Conservation (phyloP, 2,329 filamentous ascomycete genomes). For the Blastomyces parvus region DNA sequence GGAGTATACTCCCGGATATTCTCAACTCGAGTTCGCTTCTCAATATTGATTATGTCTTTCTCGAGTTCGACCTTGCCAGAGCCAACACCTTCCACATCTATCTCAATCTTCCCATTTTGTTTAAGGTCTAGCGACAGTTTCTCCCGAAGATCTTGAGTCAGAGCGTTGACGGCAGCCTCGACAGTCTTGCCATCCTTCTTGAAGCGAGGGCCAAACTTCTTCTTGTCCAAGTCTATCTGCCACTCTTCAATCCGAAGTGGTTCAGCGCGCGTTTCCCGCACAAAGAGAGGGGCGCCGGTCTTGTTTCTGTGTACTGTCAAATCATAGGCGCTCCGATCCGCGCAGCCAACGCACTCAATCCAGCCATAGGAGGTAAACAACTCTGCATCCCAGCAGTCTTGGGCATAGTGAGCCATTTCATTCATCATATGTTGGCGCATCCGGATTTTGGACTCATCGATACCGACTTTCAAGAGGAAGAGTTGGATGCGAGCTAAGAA, state of each 20-base stretch:
- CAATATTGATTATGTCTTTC: constrained; percentile 71
- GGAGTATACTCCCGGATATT: constrained; percentile 85
- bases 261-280: constrained; percentile 69
- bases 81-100: constrained; percentile 60
- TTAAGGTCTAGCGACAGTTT: constrained; percentile 65
- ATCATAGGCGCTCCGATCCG: constrained; percentile 91
- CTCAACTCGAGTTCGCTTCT: constrained; percentile 72
- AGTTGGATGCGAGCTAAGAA: constrained; percentile 89
- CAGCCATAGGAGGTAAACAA: constrained; percentile 85
- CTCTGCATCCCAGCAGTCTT: constrained; percentile 97
- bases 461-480: constrained; percentile 80
- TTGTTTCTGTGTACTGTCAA: constrained; percentile 85
- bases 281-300: constrained; percentile 76
- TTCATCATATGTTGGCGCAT: constrained; percentile 96
- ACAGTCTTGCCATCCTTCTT: constrained; percentile 88
- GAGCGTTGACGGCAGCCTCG: constrained; percentile 64
- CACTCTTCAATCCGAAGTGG: constrained; percentile 78
- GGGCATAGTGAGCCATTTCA: constrained; percentile 87
- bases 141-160: constrained; percentile 73
- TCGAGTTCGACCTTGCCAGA: constrained; percentile 69
- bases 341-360: constrained; percentile 97
- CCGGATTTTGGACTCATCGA: constrained; percentile 78
- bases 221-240: constrained; percentile 80
- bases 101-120: constrained; percentile 61
- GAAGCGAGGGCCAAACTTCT: constrained; percentile 90